phyloP scores from a whole-genome alignment of 2,329 filamentous ascomycete genomes.

The Colletotrichum paranaense region DNA sequence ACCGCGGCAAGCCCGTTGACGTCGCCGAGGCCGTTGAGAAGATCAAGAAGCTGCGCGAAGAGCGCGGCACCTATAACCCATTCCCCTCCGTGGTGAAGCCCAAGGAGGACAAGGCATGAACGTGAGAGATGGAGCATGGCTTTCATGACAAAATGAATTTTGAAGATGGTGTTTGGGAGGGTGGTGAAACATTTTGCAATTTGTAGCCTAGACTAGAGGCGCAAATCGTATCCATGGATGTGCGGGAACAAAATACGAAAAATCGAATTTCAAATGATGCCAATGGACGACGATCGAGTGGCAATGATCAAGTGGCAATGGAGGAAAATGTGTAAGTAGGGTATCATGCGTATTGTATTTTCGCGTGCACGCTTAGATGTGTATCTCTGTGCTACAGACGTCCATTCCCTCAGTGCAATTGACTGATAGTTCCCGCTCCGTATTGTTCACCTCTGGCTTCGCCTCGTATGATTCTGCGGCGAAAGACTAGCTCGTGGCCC shows the following conservation, averaged over 20 bases:
- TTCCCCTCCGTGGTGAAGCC: constrained; percentile 42
- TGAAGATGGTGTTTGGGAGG: constrained; percentile 18
- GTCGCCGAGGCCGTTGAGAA: constrained; percentile 68
- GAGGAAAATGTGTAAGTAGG: neutral
- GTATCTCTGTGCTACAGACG: neutral
- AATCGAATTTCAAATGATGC: neutral
- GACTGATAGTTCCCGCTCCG: neutral
- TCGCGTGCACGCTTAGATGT: constrained; percentile 3
- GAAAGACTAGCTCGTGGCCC: neutral
- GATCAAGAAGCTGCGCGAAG: constrained; percentile 62
- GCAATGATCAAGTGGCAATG: neutral
- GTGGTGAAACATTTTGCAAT: neutral
- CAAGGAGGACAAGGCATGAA: constrained; percentile 38
- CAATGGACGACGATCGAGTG: neutral
- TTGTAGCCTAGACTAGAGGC: neutral
- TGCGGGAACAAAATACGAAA: neutral
- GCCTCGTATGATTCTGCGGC: neutral
- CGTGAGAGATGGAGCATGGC: constrained; percentile 1
- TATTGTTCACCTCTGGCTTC: neutral
- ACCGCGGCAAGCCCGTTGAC: constrained; percentile 68
- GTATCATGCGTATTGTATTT: constrained; percentile 29
- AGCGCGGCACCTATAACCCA: constrained; percentile 53
- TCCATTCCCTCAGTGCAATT: neutral
- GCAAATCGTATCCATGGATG: neutral
- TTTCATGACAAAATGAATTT: neutral